These are phyloP conservation scores for Neophaeococcomyces mojaviensis DNA, from an alignment of 2,329 filamentous ascomycete species.

Conservation along the genomic window DNA sequence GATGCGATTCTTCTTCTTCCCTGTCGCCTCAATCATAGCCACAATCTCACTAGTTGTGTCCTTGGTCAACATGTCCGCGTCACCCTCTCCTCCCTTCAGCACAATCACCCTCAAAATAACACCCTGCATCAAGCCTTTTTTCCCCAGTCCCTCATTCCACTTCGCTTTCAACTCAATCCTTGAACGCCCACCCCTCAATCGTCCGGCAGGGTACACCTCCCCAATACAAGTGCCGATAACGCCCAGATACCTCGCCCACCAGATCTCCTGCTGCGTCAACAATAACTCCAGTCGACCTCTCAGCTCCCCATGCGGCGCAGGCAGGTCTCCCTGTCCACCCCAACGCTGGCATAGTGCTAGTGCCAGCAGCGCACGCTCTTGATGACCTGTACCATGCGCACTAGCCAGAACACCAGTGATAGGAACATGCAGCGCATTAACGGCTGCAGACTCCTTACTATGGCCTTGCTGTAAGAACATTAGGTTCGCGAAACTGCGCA, in stretches of 20 bases:
- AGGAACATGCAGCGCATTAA: slow-evolving; percentile 27
- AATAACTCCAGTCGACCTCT: slow-evolving; percentile 25
- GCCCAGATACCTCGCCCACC: slow-evolving; percentile 29
- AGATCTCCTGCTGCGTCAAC: slow-evolving; percentile 29
- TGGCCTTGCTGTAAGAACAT: slow-evolving; percentile 29
- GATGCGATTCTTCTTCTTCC: slow-evolving; percentile 32
- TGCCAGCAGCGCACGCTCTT: slow-evolving; percentile 28
- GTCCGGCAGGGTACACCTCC: slow-evolving; percentile 28
- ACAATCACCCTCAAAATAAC: slow-evolving; percentile 23
- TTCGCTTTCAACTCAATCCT: slow-evolving; percentile 13
- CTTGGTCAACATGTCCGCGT: slow-evolving; percentile 12
- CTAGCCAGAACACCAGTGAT: slow-evolving; percentile 28
- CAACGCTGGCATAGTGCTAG: slow-evolving; percentile 30
- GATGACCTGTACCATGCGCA: slow-evolving; percentile 29
- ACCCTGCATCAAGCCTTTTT: slow-evolving; percentile 27
- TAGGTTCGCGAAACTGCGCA: slow-evolving; percentile 28
- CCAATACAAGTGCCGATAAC: slow-evolving; percentile 27
- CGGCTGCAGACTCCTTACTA: slow-evolving; percentile 28
- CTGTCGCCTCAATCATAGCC: slow-evolving; percentile 28
- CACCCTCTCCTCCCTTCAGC: background rate
- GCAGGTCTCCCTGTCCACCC: slow-evolving; percentile 25
- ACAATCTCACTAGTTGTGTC: slow-evolving; percentile 2
- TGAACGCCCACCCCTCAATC: background rate
- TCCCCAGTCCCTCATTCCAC: slow-evolving; percentile 28
- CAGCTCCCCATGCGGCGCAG: slow-evolving; percentile 27